Evolutionary conservation across 306 rosid species (phyloP).

Genomic region (Cajanus cajan): DNA sequence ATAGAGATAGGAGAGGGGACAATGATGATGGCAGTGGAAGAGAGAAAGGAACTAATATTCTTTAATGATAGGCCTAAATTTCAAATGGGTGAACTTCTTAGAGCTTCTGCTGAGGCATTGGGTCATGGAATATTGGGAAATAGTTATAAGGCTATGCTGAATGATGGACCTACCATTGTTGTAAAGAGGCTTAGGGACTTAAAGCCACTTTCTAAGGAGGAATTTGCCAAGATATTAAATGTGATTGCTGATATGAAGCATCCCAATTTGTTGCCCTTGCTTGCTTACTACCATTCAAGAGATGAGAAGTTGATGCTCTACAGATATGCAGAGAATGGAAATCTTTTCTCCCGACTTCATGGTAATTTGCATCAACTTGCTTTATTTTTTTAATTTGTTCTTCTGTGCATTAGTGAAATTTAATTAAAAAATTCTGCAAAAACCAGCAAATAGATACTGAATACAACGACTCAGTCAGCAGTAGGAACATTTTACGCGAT

Average conservation of each 20-base stretch:
- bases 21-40: constrained; percentile 36
- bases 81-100: constrained; percentile 64
- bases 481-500: neutral
- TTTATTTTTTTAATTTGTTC: neutral
- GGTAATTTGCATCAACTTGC: constrained; percentile 42
- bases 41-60: constrained; percentile 58
- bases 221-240: constrained; percentile 47
- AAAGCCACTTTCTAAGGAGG: constrained; percentile 58
- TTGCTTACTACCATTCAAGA: constrained; percentile 59
- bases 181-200: constrained; percentile 79
- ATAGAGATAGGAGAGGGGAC: constrained; percentile 36
- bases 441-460: neutral
- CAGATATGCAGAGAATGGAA: constrained; percentile 57
- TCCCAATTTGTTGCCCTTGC: constrained; percentile 66
- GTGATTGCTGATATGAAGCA: constrained; percentile 47
- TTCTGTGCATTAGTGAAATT: neutral
- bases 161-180: constrained; percentile 48
- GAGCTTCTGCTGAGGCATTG: constrained; percentile 78
- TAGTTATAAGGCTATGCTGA: constrained; percentile 70
- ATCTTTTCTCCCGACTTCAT: constrained; percentile 59
- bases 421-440: neutral
- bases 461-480: neutral
- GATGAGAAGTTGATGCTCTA: constrained; percentile 70
- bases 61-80: constrained; percentile 41
- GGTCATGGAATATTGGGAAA: constrained; percentile 76